Evolutionary conservation across 1,284 basidiomycete species (phyloP).

Genomic region (Ceratorhiza oryzae-sativae): DNA sequence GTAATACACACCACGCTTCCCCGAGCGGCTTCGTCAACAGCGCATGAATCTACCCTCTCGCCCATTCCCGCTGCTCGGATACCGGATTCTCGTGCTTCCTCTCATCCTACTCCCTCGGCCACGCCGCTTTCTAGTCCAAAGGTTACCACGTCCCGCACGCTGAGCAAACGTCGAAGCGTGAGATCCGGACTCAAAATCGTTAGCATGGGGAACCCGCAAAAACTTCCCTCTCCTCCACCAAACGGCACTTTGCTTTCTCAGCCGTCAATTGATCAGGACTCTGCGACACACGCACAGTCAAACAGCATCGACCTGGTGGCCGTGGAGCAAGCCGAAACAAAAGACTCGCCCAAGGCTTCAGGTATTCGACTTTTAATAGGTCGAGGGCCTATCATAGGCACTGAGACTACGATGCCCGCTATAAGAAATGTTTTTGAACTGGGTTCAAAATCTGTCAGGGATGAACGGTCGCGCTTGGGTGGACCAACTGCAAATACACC

Average conservation of each 20-base stretch:
- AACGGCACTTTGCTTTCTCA: not conserved
- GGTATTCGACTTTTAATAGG: too few relatives aligned
- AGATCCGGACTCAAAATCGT: not conserved
- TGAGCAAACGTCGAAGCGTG: not conserved
- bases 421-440: not conserved
- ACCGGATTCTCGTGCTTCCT: not conserved
- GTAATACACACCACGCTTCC: too few relatives aligned
- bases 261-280: not conserved
- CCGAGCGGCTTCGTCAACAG: too few relatives aligned
- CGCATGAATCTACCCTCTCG: too few relatives aligned
- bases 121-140: not conserved
- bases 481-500: not conserved
- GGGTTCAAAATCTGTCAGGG: not conserved
- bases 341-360: too few relatives aligned
- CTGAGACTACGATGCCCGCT: not conserved
- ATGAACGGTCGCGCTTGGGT: not conserved
- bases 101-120: not conserved
- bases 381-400: too few relatives aligned
- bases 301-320: not conserved
- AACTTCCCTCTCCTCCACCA: not conserved
- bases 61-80: too few relatives aligned
- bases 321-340: not conserved
- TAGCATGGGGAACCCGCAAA: not conserved
- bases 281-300: not conserved
- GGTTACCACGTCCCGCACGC: not conserved